A percentile compares a stretch with the other conserved stretches of the same genome.
phyloP scores from a whole-genome alignment of 805 yeast genomes.

The Metschnikowia chrysomelidarum region DNA sequence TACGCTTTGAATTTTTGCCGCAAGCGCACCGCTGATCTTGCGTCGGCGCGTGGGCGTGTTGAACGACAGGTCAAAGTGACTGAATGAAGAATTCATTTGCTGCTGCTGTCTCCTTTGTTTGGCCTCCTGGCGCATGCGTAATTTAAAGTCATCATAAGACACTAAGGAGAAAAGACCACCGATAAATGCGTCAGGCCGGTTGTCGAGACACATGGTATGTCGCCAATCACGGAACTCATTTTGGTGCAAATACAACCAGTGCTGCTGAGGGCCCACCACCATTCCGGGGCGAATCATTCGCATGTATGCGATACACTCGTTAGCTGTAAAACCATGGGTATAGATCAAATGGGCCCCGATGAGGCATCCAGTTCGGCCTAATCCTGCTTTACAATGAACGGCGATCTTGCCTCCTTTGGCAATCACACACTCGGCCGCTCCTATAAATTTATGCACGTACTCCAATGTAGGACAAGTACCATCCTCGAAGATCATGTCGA shows the following conservation, averaged over 20 bases:
- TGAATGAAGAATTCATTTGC: slow-evolving; percentile 26
- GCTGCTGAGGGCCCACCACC: slow-evolving; percentile 99
- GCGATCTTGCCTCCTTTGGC: slow-evolving; percentile 89
- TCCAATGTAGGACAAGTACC: slow-evolving; percentile 97
- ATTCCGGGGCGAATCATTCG: slow-evolving; percentile 96
- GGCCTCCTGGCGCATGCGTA: slow-evolving; percentile 47
- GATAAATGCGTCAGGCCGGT: slow-evolving; percentile 59
- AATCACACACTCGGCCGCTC: slow-evolving; percentile 90
- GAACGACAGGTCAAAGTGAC: slow-evolving; percentile 48
- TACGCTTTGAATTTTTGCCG: slow-evolving; percentile 67
- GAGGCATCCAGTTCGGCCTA: slow-evolving; percentile 96
- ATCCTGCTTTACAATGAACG: slow-evolving; percentile 98
- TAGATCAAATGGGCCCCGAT: slow-evolving; percentile 97
- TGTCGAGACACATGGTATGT: slow-evolving; percentile 80
- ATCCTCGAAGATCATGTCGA: slow-evolving; percentile 96
- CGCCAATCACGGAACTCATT: slow-evolving; percentile 96
- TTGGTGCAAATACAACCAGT: slow-evolving; percentile 96
- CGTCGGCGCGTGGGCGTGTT: slow-evolving; percentile 72
- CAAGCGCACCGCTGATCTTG: slow-evolving; percentile 64
- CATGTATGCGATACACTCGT: slow-evolving; percentile 95
- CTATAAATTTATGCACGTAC: slow-evolving; percentile 86
- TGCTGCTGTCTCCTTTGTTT: slow-evolving; percentile 34
- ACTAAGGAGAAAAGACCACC: slow-evolving; percentile 67
- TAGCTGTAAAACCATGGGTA: slow-evolving; percentile 95
- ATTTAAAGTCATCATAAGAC: slow-evolving; percentile 58